Base-by-base conservation (phyloP, 2,329 filamentous ascomycete genomes). In the Apiospora sp. region DNA sequence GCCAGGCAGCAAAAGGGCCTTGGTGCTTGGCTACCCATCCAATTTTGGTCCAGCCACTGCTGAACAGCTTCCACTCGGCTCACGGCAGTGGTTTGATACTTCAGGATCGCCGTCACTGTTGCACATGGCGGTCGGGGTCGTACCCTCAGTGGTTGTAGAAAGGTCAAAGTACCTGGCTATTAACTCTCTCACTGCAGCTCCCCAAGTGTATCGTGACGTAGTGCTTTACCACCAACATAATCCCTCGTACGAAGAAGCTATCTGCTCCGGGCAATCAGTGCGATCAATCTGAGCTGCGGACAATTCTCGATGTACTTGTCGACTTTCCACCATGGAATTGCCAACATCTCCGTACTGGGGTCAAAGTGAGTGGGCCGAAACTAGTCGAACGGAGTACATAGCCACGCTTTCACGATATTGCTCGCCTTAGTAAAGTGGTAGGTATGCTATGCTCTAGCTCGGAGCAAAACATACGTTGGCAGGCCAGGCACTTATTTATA, bases 41-140 rank as follows among this genome's bases (percentile, higher is more conserved):
- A 64, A 64, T 64, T 61, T 61, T 61, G 54, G 27, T 30, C 54
- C 30, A 61, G 54, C 54, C 54, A 61, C 54, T 61, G 54, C 30
- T 61, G 30, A 61, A 61, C 54, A 61, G 7, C 54, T 61, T 61
- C 30, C 54, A 61, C 30, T 61, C 54, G 54, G 54, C 30, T 61
- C 54, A 34, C 54, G 54, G 54, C 54, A 61, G 54, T 61, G 54
- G 30, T 61, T 37, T 61, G 54, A 61, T 61, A 61, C 54, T 61
- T 61, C 54, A 34, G 19, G 22, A 34, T 61, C 30, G 34, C 54
- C 22, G 54, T 61, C 37, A 30, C 30, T 61, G 54, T 61, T 30
- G 30, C 30, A 61, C 30, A 61, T n/a, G 54, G 30, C 54, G 22
- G 19, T 37, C 54, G 12, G 54, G 54, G 54, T 61, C 34, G 30